Base-by-base conservation (phyloP, 495 filamentous ascomycete genomes). In the Aspergillus carlsbadensis region DNA sequence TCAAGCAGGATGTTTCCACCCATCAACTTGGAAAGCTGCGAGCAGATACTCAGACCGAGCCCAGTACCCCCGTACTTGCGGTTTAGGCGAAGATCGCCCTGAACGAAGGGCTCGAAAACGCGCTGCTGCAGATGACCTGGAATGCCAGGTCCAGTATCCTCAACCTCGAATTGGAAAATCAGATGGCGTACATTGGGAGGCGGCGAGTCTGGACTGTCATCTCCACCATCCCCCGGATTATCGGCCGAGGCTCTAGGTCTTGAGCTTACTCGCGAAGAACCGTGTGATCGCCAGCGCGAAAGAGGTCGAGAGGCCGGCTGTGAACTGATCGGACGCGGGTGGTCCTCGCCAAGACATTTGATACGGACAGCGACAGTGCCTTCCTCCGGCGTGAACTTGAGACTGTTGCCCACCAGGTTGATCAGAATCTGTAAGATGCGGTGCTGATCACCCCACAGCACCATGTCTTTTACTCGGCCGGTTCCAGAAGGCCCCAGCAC, bases 91-190 rank as follows among this genome's bases (percentile, higher is more conserved):
- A 94, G 73, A 66, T 97, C 92, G 1, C 90, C 92, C 70, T 97
- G 92, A 8, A 96, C 87, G 62, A 97, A 97, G 0, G 92, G 92
- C 65, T 97, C 92, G 72, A 97, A 97, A 22, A 97, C 89, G 58
- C 84, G 83, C 54, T 88, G 72, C 57, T 90, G 90, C 52, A 92
- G 81, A 45, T 84, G 70, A 21, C 82, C 80, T 0, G 91, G 86
- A 55, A 97, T 95, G n/a, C 92, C 92, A 3, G 91, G 92, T 0
- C 92, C 92, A 8, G 87, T 93, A 63, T 97, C 92, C 66, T 90
- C 78, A 3, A 97, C 90, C 66, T 92, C 87, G 54, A 96, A 96
- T 64, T 93, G 87, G 63, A 96, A 95, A 11, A 82, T 60, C 41
- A 86, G 77, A 18, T 78, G 68, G 75, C 83, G 34, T 83, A 85